Percentiles rank a stretch among this genome's conserved stretches.
These are phyloP conservation scores for Trichoderma pleuroti DNA, from an alignment of 2,329 filamentous ascomycete genomes.

Conservation along the genomic window DNA sequence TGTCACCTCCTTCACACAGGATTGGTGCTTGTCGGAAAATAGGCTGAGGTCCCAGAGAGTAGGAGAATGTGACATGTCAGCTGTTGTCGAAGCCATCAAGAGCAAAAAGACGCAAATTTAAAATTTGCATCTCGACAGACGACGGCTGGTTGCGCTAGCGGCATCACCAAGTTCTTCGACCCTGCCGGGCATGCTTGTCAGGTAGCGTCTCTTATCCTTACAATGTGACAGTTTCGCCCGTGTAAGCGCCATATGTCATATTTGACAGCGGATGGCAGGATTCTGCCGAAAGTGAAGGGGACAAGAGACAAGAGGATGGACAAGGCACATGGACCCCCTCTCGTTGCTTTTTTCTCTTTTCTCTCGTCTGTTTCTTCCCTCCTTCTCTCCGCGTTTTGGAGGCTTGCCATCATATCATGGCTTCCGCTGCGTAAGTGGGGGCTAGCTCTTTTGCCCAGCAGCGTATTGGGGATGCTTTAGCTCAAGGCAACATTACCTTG, in stretches of 20 bases:
- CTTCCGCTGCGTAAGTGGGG: background rate
- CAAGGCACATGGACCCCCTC: background rate
- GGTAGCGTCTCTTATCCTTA: background rate
- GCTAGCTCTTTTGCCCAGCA: background rate
- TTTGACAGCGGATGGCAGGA: constrained; percentile 5
- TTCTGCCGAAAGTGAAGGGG: background rate
- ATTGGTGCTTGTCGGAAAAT: background rate
- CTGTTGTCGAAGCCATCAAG: background rate
- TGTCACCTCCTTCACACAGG: background rate
- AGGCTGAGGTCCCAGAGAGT: background rate
- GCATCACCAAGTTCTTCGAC: background rate
- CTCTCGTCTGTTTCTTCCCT: background rate
- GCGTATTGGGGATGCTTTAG: background rate
- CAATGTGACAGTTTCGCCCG: background rate
- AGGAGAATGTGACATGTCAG: constrained; percentile 15
- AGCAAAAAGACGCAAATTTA: background rate
- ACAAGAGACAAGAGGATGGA: background rate
- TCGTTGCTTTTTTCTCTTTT: background rate
- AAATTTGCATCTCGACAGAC: constrained; percentile 13
- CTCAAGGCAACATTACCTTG: background rate
- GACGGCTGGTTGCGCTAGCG: background rate
- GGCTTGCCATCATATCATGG: background rate
- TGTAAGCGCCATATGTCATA: background rate
- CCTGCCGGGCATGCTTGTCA: background rate
- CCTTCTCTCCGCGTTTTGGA: background rate